Base-by-base conservation (phyloP, 805 yeast genomes). In the Yarrowia keelungensis region DNA sequence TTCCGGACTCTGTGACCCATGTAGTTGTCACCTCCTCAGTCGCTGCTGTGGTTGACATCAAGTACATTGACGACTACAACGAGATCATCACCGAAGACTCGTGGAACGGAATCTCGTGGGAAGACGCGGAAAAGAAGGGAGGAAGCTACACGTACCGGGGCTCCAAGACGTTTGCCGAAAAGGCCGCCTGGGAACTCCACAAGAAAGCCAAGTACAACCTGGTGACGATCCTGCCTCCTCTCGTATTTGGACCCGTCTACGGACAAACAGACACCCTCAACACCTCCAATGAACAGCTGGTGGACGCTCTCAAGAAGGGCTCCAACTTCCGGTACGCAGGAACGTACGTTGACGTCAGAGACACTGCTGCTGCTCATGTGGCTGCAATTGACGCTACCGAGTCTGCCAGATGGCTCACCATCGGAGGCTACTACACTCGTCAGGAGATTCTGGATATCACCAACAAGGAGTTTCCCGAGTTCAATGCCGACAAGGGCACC, bases 311-410 rank as follows among this genome's bases (percentile, higher is more conserved):
- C 32, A 56, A 41, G 10, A 14, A 15, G 11, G 58, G 38, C 1
- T 32, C 41, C 32, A 35, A 68, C 22, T 36, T 39, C 39, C 22
- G 49, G 32, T 16, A 53, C 38, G 42, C 51, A 3, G 62, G 62
- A 26, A 47, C 72, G 14, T 81, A 75, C 67, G 79, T 84, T 42
- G 89, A 87, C 74, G 89, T 87, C 8, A 81, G 89, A 73, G 90
- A 87, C 73, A 88, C 85, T 46, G 89, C 90, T 7, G 75, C 74
- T 53, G 86, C 88, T 5, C 91, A 87, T 73, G 73, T 85, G 10
- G 72, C 74, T n/a, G 86, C 88, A 4, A 79, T 85, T 69, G 72
- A 69, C 76, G 61, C 76, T 75, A 10, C 11, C 9, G 45, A 69
- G 8, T 69, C 74, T 12, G 69, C 75, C 69, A 70, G 77, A 26